A percentile compares a stretch with the other conserved stretches of the same genome.
Evolutionary conservation across 1,284 basidiomycete genomes (phyloP).

Genomic region (Vanrija humicola): DNA sequence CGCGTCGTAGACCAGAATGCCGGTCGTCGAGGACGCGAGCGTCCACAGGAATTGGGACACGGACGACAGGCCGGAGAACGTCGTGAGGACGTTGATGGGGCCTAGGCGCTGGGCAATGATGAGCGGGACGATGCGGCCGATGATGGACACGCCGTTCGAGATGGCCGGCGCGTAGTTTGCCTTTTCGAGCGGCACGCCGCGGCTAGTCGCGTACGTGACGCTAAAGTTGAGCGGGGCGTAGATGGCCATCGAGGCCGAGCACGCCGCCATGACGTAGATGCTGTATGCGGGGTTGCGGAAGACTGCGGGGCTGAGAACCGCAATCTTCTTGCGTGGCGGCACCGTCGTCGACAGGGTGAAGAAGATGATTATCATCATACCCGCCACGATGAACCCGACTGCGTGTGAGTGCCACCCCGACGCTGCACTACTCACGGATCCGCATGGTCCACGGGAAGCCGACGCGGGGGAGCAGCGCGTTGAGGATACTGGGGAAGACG

Average conservation of each 20-base stretch:
- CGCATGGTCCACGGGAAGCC: constrained; percentile 48
- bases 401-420: background rate
- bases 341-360: constrained; percentile 32
- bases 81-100: constrained; percentile 34
- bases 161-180: constrained; percentile 34
- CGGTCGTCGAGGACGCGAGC: constrained; percentile 12
- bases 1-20: constrained; percentile 27
- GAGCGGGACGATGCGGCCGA: constrained; percentile 37
- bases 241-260: constrained; percentile 24
- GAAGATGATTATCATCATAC: constrained; percentile 17
- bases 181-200: constrained; percentile 20
- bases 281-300: constrained; percentile 29
- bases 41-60: constrained; percentile 35
- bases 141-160: constrained; percentile 29
- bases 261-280: constrained; percentile 23
- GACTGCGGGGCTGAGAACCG: constrained; percentile 30
- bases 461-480: constrained; percentile 52
- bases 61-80: constrained; percentile 19
- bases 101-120: constrained; percentile 32
- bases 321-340: constrained; percentile 33
- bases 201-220: constrained; percentile 30
- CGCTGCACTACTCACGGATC: constrained; percentile 20
- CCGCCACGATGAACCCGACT: constrained; percentile 36
- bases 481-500: constrained; percentile 53
- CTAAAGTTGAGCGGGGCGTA: constrained; percentile 33